A percentile compares a stretch with the other conserved stretches of the same genome.
phyloP scores from a whole-genome alignment of 345 rosid genomes.

The Lagerstroemia speciosa region DNA sequence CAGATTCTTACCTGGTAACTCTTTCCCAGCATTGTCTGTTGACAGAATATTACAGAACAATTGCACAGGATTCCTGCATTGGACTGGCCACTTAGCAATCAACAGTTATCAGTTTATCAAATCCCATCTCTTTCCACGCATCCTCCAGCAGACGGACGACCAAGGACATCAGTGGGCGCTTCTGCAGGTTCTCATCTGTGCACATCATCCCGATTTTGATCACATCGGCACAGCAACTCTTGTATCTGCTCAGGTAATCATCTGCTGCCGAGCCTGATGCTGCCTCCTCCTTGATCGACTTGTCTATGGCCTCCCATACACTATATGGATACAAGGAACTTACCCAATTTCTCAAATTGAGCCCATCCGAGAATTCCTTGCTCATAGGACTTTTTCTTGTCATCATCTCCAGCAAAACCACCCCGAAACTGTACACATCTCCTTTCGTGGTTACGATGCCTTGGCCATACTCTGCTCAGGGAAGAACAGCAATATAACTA shows the following conservation, averaged over 20 bases:
- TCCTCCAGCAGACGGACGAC: background rate
- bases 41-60: no score
- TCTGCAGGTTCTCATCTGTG: constrained; percentile 7
- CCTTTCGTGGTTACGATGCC: constrained; percentile 10
- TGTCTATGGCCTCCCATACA: constrained; percentile 1
- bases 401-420: constrained; percentile 13
- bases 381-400: constrained; percentile 10
- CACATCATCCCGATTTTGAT: constrained; percentile 2
- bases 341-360: constrained; percentile 4
- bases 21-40: no score
- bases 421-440: constrained; percentile 14
- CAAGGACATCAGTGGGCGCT: background rate
- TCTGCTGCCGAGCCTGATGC: background rate
- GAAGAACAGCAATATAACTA: background rate
- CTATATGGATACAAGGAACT: background rate
- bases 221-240: background rate
- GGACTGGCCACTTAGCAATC: background rate
- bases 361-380: constrained; percentile 3
- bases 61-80: no score
- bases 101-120: background rate
- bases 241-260: background rate
- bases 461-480: constrained; percentile 8
- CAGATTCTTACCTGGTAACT: no score
- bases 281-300: background rate
- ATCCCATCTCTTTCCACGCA: background rate